These are phyloP conservation scores for Pyricularia sp. DNA, from an alignment of 2,329 filamentous ascomycete species.

Conservation along the genomic window DNA sequence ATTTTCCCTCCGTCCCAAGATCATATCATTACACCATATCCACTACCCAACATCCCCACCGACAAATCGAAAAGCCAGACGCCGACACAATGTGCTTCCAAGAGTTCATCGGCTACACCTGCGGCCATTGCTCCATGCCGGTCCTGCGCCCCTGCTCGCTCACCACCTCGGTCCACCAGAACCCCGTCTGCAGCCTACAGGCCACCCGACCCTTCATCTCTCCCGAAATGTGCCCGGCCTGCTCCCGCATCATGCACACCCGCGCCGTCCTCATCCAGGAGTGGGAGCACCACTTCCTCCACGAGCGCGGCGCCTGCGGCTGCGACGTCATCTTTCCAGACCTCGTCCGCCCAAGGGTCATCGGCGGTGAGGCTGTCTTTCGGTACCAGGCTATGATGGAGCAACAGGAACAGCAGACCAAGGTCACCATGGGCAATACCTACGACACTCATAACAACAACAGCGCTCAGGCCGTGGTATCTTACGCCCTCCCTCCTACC, in stretches of 20 bases:
- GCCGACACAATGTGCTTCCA: conserved; percentile 32
- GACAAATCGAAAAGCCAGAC: background rate
- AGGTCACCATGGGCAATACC: background rate
- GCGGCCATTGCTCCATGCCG: conserved; percentile 33
- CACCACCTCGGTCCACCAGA: conserved; percentile 25
- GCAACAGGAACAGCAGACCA: background rate
- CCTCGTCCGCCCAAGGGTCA: conserved; percentile 22
- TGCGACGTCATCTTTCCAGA: conserved; percentile 28
- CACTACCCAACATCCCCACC: background rate
- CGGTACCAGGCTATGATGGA: background rate
- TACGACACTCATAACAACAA: background rate
- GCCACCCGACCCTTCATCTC: conserved; percentile 21
- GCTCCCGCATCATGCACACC: conserved; percentile 27
- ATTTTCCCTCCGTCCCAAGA: background rate
- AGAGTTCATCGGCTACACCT: conserved; percentile 35
- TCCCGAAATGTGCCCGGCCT: conserved; percentile 26
- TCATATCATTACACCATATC: background rate
- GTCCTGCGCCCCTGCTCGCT: conserved; percentile 32
- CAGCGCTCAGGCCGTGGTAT: background rate
- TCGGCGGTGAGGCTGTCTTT: conserved; percentile 8
- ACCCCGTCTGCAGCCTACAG: conserved; percentile 23
- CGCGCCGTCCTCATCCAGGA: conserved; percentile 29
- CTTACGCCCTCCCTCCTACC: background rate
- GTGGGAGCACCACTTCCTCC: conserved; percentile 33
- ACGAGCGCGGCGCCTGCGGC: conserved; percentile 31